Evolutionary conservation across 441 rosid genomes (phyloP).

Genomic region (Cnidoscolus chayamansa): DNA sequence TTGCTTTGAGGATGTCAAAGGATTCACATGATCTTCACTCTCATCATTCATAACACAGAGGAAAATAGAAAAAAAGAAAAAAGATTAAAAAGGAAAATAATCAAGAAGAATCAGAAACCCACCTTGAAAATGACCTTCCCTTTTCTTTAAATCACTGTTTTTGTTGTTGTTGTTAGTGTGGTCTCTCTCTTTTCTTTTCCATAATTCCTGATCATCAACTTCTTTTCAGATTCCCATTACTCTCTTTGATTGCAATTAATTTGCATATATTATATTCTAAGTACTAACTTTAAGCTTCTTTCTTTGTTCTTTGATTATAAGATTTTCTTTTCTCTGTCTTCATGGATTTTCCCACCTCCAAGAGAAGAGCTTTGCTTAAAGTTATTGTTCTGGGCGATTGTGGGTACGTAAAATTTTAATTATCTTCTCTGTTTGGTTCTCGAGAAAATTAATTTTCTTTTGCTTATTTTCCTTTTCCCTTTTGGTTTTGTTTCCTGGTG

Average conservation of each 20-base stretch:
- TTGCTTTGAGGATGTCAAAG: constrained; percentile 39
- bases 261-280: no score
- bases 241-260: no score
- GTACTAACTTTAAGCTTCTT: no score
- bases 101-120: constrained; percentile 39
- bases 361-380: constrained; percentile 61
- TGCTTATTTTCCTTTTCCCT: background rate
- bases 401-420: constrained; percentile 39
- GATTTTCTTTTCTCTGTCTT: background rate
- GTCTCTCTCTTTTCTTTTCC: background rate
- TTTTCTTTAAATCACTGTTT: constrained; percentile 8
- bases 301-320: background rate
- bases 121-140: constrained; percentile 16
- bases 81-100: background rate
- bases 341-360: constrained; percentile 41
- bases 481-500: background rate
- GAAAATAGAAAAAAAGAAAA: background rate
- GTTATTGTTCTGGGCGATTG: constrained; percentile 80
- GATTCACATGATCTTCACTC: constrained; percentile 49
- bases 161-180: background rate
- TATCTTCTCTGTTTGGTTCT: constrained; percentile 25
- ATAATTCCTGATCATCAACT: background rate
- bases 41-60: constrained; percentile 26
- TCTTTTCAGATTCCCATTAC: background rate
- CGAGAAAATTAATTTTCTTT: background rate